phyloP scores from a whole-genome alignment of 495 filamentous ascomycete species.

The Lasiosphaeris hirsuta region DNA sequence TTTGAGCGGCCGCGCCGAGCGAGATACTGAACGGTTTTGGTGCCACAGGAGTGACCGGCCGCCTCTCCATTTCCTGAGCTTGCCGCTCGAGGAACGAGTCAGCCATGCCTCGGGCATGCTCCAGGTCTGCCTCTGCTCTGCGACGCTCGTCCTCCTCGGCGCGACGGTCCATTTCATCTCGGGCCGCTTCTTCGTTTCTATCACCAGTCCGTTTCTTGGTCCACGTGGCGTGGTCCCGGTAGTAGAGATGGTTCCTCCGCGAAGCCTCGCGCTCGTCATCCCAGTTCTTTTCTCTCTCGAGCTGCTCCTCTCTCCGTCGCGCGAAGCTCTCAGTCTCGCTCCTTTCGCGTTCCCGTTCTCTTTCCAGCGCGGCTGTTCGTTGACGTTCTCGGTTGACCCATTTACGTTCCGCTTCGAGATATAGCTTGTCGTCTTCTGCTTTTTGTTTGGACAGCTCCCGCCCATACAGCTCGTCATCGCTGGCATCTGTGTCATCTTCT shows the following conservation, averaged over 20 bases:
- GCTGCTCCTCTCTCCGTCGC: constrained; percentile 53
- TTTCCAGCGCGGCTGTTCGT: constrained; percentile 75
- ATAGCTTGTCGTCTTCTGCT: constrained; percentile 74
- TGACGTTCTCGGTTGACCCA: constrained; percentile 88
- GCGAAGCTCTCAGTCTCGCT: constrained; percentile 69
- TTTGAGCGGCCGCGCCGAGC: constrained; percentile 80
- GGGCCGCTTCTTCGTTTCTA: constrained; percentile 64
- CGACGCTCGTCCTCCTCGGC: constrained; percentile 73
- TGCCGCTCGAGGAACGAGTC: constrained; percentile 91
- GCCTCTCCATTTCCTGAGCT: constrained; percentile 76
- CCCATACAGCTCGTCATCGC: constrained; percentile 80
- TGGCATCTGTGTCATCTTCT: constrained; percentile 85
- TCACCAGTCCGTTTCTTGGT: constrained; percentile 73
- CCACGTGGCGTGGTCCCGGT: constrained; percentile 79
- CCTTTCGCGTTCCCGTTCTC: constrained; percentile 74
- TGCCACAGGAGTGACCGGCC: constrained; percentile 54
- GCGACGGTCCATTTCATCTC: constrained; percentile 78
- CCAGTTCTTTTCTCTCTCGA: constrained; percentile 74
- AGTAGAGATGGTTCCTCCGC: constrained; percentile 76
- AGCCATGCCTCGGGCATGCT: constrained; percentile 79
- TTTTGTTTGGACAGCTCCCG: constrained; percentile 67
- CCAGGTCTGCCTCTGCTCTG: constrained; percentile 64
- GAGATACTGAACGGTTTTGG: constrained; percentile 91
- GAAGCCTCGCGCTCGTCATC: constrained; percentile 79
- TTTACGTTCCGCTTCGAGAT: constrained; percentile 78